Evolutionary conservation across 495 filamentous ascomycete genomes (phyloP), one percentile per base, ranked within the genome.

Genomic region (Trichocladium uniseriatum): DNA sequence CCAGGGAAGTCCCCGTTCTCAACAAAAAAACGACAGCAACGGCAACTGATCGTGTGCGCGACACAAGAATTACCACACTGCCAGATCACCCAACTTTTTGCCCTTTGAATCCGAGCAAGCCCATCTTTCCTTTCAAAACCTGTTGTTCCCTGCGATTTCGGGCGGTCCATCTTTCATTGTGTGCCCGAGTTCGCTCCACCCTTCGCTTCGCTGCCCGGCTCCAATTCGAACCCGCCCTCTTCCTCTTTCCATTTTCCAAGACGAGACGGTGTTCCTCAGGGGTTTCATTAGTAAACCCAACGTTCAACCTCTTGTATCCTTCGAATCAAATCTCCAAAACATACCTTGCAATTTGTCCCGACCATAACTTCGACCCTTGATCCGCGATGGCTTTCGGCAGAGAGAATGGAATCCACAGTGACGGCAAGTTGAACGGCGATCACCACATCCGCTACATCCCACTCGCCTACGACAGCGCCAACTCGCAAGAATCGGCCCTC

Each of bases 401-500:
- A 36, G 45, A 63, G 37, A 63, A 57, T 48, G 61, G 60, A 11
- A 16, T 50, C 29, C 50, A 22, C 9, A 38, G 38, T 35, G 63
- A 56, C 53, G 59, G 55, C 48, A 51, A 53, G 48, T 29, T 20
- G 31, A 59, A 62, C 51, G 53, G 43, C 37, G 53, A 44, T 38
- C 31, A 54, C 52, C 64, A 65, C 24, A 66, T 78, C 45, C 69
- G 63, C 53, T 69, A 70, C 62, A 85, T 95, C 34, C 79, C 87
- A 35, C 73, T 89, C 34, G 78, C 80, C 42, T 94, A 94, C 73
- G 79, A 80, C 57, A 78, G 78, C 65, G 71, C 79, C 37, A 84
- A 89, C 56, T 84, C 84, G 22, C 77, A 87, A 46, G 75, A 75
- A 31, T 89, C 89, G 1, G 88, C 89, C 36, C 70, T 87, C 43